A percentile compares a stretch with the other conserved stretches of the same genome.
Conservation (phyloP, 768 basidiomycete species). For the Amanita pseudoporphyria region DNA sequence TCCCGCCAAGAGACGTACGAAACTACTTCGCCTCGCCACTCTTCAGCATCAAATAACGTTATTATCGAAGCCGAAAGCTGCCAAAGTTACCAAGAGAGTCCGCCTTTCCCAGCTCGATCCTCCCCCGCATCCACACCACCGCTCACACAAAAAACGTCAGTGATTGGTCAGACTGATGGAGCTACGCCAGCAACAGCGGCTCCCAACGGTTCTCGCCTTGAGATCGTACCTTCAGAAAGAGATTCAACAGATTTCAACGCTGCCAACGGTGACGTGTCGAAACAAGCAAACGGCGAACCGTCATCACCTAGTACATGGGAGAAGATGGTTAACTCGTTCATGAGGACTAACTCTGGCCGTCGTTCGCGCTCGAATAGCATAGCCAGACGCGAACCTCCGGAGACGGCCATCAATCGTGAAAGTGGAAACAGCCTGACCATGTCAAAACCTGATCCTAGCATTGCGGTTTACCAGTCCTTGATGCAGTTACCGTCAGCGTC, state of each 20-base stretch:
- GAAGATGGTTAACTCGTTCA: conserved; percentile 60
- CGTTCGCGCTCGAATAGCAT: conserved; percentile 77
- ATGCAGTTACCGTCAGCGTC: conserved; percentile 61
- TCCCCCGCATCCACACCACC: conserved; percentile 31
- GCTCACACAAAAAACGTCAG: conserved; percentile 32
- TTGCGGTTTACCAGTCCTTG: conserved; percentile 30
- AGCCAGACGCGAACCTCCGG: conserved; percentile 54
- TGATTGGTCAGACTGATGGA: conserved; percentile 32
- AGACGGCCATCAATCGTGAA: conserved; percentile 66
- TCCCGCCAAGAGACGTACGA: conserved; percentile 36
- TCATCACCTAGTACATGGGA: conserved; percentile 57
- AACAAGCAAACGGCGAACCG: conserved; percentile 50
- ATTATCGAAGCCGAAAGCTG: conserved; percentile 56
- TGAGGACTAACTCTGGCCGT: conserved; percentile 54
- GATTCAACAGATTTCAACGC: conserved; percentile 48
- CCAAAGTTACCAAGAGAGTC: conserved; percentile 43
- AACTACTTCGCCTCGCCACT: conserved; percentile 45
- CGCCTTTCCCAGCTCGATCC: conserved; percentile 18
- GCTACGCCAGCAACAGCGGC: conserved; percentile 37
- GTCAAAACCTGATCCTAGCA: conserved; percentile 36
- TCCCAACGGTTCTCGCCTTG: conserved; percentile 52
- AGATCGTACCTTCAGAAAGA: conserved; percentile 43
- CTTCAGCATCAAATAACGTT: conserved; percentile 51
- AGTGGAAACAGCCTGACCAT: conserved; percentile 66
- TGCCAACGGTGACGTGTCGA: conserved; percentile 31